Percentiles rank a stretch among this genome's conserved stretches.
These are phyloP conservation scores for Adansonia digitata DNA, from an alignment of 345 rosid genomes.

Conservation along the genomic window DNA sequence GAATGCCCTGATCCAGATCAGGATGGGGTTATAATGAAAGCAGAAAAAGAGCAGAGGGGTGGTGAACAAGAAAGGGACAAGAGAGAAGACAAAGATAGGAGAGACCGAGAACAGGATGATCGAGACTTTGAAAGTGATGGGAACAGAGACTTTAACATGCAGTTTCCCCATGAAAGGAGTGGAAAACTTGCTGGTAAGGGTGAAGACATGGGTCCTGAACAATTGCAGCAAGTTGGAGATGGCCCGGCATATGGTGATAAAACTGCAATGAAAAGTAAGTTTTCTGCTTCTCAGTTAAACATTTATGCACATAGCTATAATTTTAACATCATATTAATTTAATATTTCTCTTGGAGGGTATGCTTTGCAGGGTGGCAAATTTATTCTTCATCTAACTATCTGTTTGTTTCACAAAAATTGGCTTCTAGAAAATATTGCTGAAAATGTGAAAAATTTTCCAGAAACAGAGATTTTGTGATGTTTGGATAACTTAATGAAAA, in stretches of 20 bases:
- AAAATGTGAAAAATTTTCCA: too few species aligned
- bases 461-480: too few species aligned
- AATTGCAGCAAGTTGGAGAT: conserved; percentile 52
- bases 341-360: neutral
- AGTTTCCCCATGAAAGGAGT: conserved; percentile 44
- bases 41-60: conserved; percentile 65
- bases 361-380: neutral
- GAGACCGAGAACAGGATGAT: conserved; percentile 48
- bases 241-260: conserved; percentile 59
- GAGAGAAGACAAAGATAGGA: conserved; percentile 68
- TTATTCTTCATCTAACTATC: neutral
- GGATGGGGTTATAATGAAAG: conserved; percentile 45
- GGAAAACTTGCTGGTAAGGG: conserved; percentile 8
- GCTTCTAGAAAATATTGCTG: too few species aligned
- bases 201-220: conserved; percentile 49
- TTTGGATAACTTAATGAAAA: too few species aligned
- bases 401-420: too few species aligned
- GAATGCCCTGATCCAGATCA: conserved; percentile 59
- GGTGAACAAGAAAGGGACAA: conserved; percentile 66
- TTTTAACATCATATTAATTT: neutral
- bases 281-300: conserved; percentile 13
- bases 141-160: conserved; percentile 54
- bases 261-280: conserved; percentile 57
- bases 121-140: conserved; percentile 58
- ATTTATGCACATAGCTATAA: too few species aligned